A percentile compares a stretch with the other conserved stretches of the same genome.
phyloP scores from a whole-genome alignment of 23 red algal genomes.

The Agarophyton chilense region DNA sequence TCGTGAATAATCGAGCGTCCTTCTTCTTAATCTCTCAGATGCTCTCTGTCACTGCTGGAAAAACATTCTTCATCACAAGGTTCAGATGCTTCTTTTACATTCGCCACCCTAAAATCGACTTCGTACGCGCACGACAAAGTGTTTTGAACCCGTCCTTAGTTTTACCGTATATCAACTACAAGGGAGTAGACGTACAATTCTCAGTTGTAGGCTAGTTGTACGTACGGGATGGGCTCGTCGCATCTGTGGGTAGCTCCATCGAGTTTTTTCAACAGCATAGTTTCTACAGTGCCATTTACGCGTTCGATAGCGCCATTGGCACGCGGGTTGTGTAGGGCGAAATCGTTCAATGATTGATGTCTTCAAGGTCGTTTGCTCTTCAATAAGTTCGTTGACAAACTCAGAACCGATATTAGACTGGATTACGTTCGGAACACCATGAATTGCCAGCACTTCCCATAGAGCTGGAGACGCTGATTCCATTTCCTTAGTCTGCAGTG shows the following conservation, averaged over 20 bases:
- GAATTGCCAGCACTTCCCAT: background rate
- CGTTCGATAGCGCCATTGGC: background rate
- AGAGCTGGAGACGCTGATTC: background rate
- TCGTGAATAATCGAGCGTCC: background rate
- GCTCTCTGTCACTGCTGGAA: background rate
- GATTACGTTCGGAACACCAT: background rate
- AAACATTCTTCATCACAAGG: background rate
- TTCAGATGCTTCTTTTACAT: background rate
- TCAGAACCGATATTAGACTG: slow-evolving; percentile 22
- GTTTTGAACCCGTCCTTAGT: background rate
- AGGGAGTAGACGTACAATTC: background rate
- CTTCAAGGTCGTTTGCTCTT: background rate
- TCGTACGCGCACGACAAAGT: background rate
- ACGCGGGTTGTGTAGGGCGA: background rate
- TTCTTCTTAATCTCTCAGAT: background rate
- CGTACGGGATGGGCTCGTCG: background rate
- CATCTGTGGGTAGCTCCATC: background rate
- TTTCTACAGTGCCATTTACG: background rate
- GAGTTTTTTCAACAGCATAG: background rate
- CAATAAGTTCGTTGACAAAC: slow-evolving; percentile 14
- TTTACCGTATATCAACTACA: background rate
- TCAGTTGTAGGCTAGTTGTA: background rate
- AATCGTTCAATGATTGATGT: background rate
- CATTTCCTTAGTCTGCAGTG: background rate
- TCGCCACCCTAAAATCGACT: background rate